A percentile compares a stretch with the other conserved stretches of the same genome.
Conservation (phyloP, 768 basidiomycete species). For the Russula griseocarnosa region DNA sequence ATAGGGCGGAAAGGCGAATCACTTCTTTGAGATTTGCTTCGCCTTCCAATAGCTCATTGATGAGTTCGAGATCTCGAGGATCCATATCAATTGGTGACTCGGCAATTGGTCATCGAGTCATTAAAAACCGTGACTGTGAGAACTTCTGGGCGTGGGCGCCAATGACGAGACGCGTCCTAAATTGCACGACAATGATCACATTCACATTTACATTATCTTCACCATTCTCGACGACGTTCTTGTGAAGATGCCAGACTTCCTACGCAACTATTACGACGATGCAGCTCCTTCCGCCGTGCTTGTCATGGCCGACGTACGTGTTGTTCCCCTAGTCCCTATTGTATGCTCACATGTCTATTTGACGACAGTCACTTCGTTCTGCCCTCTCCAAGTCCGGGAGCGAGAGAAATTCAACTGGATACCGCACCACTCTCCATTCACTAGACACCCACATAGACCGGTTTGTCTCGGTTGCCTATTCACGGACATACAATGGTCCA, state of each 20-base stretch:
- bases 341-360: neutral
- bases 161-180: neutral
- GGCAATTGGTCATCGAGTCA: neutral
- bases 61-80: conserved; percentile 24
- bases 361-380: conserved; percentile 35
- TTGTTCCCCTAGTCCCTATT: neutral
- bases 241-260: conserved; percentile 64
- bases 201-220: conserved; percentile 46
- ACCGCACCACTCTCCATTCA: conserved; percentile 36
- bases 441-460: conserved; percentile 51
- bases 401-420: conserved; percentile 32
- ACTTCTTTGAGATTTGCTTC: conserved; percentile 27
- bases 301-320: conserved; percentile 58
- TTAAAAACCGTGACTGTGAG: neutral
- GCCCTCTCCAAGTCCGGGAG: conserved; percentile 36
- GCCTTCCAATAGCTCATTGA: conserved; percentile 25
- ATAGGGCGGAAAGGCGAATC: neutral
- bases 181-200: neutral
- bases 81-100: conserved; percentile 12
- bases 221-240: conserved; percentile 56
- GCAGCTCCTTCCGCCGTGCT: conserved; percentile 58
- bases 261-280: conserved; percentile 56
- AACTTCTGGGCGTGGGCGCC: neutral
- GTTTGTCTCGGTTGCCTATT: conserved; percentile 47
- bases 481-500: conserved; percentile 37